These are phyloP conservation scores for Globisporangium solare DNA, from an alignment of 352 stramenopile genomes.

Conservation along the genomic window DNA sequence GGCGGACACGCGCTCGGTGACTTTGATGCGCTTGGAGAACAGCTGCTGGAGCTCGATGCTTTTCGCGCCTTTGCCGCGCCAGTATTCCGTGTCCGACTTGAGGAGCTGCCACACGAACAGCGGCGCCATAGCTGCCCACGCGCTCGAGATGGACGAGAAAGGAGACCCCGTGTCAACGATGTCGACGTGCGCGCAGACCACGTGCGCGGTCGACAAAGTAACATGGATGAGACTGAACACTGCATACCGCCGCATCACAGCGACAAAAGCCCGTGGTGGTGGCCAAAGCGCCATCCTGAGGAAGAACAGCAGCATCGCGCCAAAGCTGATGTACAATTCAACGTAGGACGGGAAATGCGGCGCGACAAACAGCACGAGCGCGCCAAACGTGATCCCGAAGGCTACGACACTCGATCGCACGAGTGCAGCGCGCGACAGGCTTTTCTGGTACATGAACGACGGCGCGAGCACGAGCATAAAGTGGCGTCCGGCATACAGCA, in stretches of 20 bases:
- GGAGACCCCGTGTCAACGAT: slow-evolving; percentile 45
- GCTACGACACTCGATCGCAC: slow-evolving; percentile 13
- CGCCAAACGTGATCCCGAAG: slow-evolving; percentile 31
- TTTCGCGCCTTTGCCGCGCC: slow-evolving; percentile 43
- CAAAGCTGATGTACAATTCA: slow-evolving; percentile 12
- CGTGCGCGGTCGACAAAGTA: slow-evolving; percentile 33
- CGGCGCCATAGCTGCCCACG: slow-evolving; percentile 40
- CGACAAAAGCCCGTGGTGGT: slow-evolving; percentile 15
- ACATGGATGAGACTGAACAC: slow-evolving; percentile 45
- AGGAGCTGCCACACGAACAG: slow-evolving; percentile 58
- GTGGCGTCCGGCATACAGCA: slow-evolving; percentile 52
- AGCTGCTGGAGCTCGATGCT: slow-evolving; percentile 35
- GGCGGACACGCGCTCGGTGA: slow-evolving; percentile 48
- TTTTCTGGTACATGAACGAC: slow-evolving; percentile 61
- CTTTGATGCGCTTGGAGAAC: slow-evolving; percentile 34
- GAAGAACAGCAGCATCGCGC: slow-evolving; percentile 5
- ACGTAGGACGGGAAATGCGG: background rate
- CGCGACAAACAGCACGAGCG: slow-evolving; percentile 15
- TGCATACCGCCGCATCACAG: slow-evolving; percentile 36
- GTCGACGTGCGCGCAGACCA: slow-evolving; percentile 34
- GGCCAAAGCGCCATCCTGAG: slow-evolving; percentile 16
- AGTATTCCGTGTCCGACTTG: slow-evolving; percentile 53
- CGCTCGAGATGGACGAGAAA: slow-evolving; percentile 44
- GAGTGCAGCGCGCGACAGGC: slow-evolving; percentile 32
- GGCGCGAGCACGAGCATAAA: slow-evolving; percentile 55